These are phyloP conservation scores for Capsicum pubescens DNA, from an alignment of 257 asterid species.

Conservation along the genomic window DNA sequence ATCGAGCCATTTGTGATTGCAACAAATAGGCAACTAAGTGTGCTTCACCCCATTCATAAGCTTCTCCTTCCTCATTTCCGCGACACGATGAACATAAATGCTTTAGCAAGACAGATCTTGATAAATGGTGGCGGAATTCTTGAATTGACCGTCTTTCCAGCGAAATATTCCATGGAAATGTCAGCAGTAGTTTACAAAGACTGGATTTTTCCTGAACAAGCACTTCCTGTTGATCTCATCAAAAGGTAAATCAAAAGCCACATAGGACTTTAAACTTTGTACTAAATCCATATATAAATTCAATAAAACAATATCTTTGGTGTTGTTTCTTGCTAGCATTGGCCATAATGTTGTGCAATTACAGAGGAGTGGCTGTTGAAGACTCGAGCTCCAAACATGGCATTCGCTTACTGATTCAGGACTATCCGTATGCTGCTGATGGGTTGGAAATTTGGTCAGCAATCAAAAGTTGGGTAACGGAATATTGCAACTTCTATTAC, in stretches of 20 bases:
- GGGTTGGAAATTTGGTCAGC: slow-evolving; percentile 87
- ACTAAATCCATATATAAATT: background rate
- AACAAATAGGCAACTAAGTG: slow-evolving; percentile 62
- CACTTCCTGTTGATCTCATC: slow-evolving; percentile 68
- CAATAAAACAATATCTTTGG: background rate
- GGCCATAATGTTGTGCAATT: background rate
- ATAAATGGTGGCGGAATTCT: slow-evolving; percentile 69
- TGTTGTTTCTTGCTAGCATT: background rate
- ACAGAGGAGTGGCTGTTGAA: slow-evolving; percentile 70
- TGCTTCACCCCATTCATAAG: slow-evolving; percentile 68
- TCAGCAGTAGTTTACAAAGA: slow-evolving; percentile 54
- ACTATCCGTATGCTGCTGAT: slow-evolving; percentile 85
- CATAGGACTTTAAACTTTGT: background rate
- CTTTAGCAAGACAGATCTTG: slow-evolving; percentile 62
- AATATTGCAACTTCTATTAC: slow-evolving; percentile 72
- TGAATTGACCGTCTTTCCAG: slow-evolving; percentile 64
- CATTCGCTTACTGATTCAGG: slow-evolving; percentile 66
- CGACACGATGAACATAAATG: slow-evolving; percentile 75
- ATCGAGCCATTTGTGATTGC: slow-evolving; percentile 77
- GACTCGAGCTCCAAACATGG: slow-evolving; percentile 63
- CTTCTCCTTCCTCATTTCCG: slow-evolving; percentile 71
- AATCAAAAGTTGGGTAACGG: slow-evolving; percentile 69
- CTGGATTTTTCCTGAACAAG: slow-evolving; percentile 67
- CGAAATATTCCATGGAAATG: slow-evolving; percentile 60
- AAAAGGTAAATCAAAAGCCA: slow-evolving; percentile 52